Percentiles rank a stretch among this genome's conserved stretches.
These are phyloP conservation scores for Yamadazyma mexicana DNA, from an alignment of 1,139 yeast genomes.

Conservation along the genomic window DNA sequence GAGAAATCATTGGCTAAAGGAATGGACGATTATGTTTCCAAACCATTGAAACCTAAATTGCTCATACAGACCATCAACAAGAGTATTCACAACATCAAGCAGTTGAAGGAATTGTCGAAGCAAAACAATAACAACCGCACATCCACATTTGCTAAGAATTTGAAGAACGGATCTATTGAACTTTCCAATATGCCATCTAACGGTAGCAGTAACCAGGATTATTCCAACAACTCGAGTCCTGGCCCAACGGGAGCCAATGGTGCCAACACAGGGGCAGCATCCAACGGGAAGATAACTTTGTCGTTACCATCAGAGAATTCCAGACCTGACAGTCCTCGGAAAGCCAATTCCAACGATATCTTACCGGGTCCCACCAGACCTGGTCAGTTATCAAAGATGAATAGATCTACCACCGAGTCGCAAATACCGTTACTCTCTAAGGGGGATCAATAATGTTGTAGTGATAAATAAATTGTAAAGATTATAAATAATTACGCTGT, in stretches of 20 bases:
- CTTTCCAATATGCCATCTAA: conserved; percentile 17
- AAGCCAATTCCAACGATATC: conserved; percentile 29
- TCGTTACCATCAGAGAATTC: conserved; percentile 5
- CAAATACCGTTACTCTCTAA: conserved; percentile 8
- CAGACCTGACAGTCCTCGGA: conserved; percentile 18
- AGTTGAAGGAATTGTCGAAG: conserved; percentile 54
- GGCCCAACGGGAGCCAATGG: conserved; percentile 2
- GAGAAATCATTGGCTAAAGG: conserved; percentile 84
- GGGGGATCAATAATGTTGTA: background rate
- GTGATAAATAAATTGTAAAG: conserved; percentile 1
- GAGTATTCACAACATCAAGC: conserved; percentile 70
- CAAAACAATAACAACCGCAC: conserved; percentile 49
- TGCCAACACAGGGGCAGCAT: background rate
- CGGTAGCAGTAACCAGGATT: conserved; percentile 6
- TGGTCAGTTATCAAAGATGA: conserved; percentile 29
- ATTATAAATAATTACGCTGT: background rate
- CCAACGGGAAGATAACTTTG: conserved; percentile 7
- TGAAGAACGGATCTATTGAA: conserved; percentile 38
- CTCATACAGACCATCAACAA: conserved; percentile 82
- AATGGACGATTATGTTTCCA: conserved; percentile 87
- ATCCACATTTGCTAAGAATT: conserved; percentile 49
- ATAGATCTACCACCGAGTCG: conserved; percentile 40
- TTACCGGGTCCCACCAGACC: conserved; percentile 25
- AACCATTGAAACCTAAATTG: conserved; percentile 81
- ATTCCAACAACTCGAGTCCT: background rate